phyloP scores from a whole-genome alignment of 768 basidiomycete species.

The Cubamyces sp. region DNA sequence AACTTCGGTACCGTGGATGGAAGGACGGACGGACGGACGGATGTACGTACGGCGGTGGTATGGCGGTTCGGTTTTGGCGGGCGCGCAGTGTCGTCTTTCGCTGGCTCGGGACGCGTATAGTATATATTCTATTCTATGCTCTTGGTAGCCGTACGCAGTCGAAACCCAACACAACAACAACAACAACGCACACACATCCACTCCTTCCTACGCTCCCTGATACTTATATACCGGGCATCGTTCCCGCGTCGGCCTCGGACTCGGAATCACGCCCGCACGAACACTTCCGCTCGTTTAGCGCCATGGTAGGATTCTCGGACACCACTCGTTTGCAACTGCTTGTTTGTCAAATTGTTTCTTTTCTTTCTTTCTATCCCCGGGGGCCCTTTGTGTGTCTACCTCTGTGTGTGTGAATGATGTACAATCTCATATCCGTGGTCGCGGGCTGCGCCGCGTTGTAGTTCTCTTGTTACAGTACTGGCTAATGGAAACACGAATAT shows the following conservation, averaged over 20 bases:
- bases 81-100: slow-evolving; percentile 5
- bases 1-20: background rate
- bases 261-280: background rate
- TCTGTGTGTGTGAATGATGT: background rate
- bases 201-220: slow-evolving; percentile 1
- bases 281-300: slow-evolving; percentile 17
- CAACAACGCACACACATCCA: background rate
- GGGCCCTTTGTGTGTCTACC: background rate
- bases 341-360: slow-evolving; percentile 6
- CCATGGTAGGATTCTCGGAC: slow-evolving; percentile 15
- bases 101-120: slow-evolving; percentile 24
- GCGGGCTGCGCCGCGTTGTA: slow-evolving; percentile 9
- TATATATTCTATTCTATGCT: slow-evolving; percentile 14
- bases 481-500: slow-evolving; percentile 16
- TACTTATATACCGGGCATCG: slow-evolving; percentile 12
- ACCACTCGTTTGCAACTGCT: background rate
- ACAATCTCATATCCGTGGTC: background rate
- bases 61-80: background rate
- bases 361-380: background rate
- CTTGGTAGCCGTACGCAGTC: slow-evolving; percentile 2
- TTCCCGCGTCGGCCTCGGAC: slow-evolving; percentile 3
- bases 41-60: background rate
- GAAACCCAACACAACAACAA: background rate
- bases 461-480: slow-evolving; percentile 22
- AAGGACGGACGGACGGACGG: background rate